These are phyloP conservation scores for Apodospora peruviana DNA, from an alignment of 495 filamentous ascomycete species.

Conservation along the genomic window DNA sequence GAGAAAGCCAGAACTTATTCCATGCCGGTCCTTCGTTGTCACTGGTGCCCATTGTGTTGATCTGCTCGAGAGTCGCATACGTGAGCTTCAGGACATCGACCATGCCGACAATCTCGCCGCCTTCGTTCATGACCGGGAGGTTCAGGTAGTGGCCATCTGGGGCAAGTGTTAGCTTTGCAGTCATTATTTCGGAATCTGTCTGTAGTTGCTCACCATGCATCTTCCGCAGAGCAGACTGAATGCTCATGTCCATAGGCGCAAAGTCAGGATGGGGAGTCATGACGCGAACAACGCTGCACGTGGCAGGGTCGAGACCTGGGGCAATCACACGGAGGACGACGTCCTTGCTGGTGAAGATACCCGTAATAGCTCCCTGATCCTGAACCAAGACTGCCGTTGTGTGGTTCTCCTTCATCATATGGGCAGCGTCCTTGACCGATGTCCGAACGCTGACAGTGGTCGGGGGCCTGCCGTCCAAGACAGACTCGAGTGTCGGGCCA, in stretches of 20 bases:
- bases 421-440: conserved; percentile 89
- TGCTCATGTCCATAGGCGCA: conserved; percentile 97
- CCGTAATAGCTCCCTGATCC: conserved; percentile 94
- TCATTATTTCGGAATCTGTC: not conserved
- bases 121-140: conserved; percentile 95
- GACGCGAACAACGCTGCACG: conserved; percentile 93
- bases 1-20: conserved; percentile 99
- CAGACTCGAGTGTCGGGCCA: conserved; percentile 90
- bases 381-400: conserved; percentile 95
- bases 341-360: conserved; percentile 99
- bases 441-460: conserved; percentile 93
- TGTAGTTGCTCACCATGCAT: conserved; percentile 84
- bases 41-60: conserved; percentile 60
- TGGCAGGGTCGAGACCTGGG: conserved; percentile 87
- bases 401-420: conserved; percentile 96
- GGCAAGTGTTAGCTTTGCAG: not conserved
- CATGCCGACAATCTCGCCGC: conserved; percentile 97
- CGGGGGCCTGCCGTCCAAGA: conserved; percentile 84
- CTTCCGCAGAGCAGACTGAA: conserved; percentile 93
- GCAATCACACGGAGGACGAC: conserved; percentile 97
- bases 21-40: conserved; percentile 95
- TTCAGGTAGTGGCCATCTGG: conserved; percentile 97
- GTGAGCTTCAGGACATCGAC: conserved; percentile 97
- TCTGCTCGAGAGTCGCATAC: conserved; percentile 96
- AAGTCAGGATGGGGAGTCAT: conserved; percentile 99